A percentile compares a stretch with the other conserved stretches of the same genome.
These are phyloP conservation scores for Diutina sp. DNA, from an alignment of 1,139 yeast species.

Conservation along the genomic window DNA sequence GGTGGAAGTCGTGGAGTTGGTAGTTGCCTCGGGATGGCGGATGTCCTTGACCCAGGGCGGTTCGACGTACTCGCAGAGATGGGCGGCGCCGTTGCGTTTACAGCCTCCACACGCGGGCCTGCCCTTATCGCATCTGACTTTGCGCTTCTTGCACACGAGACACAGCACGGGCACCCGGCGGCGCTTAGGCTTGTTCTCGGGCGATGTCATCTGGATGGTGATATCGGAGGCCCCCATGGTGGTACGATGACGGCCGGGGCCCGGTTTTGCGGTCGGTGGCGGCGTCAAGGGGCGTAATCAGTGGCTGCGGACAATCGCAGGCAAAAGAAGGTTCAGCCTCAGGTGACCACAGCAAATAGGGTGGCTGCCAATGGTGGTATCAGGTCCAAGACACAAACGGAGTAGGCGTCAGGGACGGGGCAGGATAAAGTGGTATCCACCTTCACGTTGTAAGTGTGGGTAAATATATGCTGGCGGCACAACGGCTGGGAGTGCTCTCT, in stretches of 20 bases:
- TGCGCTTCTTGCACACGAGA: constrained; percentile 12
- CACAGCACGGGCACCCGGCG: constrained; percentile 3
- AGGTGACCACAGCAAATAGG: too few relatives aligned
- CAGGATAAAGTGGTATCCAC: too few relatives aligned
- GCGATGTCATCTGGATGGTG: background rate
- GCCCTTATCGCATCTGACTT: constrained; percentile 33
- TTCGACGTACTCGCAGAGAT: constrained; percentile 28
- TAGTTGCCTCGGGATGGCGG: background rate
- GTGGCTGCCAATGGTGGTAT: too few relatives aligned
- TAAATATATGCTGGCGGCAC: background rate
- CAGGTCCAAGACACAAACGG: too few relatives aligned
- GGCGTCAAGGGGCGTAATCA: background rate
- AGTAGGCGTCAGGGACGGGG: too few relatives aligned
- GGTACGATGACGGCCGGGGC: background rate
- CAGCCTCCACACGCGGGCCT: constrained; percentile 32
- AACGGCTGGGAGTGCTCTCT: too few relatives aligned
- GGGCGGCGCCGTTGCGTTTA: constrained; percentile 27
- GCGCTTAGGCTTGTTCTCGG: background rate
- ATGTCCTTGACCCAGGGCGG: constrained; percentile 20
- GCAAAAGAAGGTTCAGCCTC: too few relatives aligned
- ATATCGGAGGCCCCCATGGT: background rate
- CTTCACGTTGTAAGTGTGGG: background rate
- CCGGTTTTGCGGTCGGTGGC: background rate
- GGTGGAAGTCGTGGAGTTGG: background rate
- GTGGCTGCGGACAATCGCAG: background rate